Conservation (phyloP, 306 rosid genomes). For the Prunus davidiana region DNA sequence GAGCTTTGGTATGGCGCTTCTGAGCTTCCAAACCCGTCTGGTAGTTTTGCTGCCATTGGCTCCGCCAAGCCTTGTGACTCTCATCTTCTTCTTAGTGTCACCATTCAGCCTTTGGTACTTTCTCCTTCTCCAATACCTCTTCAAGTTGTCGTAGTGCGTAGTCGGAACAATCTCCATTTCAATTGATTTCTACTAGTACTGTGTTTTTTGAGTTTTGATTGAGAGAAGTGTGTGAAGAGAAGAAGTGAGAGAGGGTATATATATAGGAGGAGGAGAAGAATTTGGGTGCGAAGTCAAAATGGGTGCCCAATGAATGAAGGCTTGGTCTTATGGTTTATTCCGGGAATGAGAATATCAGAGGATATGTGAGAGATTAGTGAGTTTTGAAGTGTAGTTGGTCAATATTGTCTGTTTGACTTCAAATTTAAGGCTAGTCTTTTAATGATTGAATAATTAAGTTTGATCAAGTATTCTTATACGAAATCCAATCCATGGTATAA, state of each 20-base stretch:
- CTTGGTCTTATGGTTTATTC: neutral
- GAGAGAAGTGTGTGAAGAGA: neutral
- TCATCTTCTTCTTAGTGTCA: slow-evolving; percentile 26
- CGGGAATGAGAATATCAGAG: neutral
- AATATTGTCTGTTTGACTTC: slow-evolving; percentile 1
- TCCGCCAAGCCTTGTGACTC: slow-evolving; percentile 17
- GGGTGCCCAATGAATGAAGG: neutral
- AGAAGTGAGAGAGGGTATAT: neutral
- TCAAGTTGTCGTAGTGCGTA: slow-evolving; percentile 20
- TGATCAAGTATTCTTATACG: neutral
- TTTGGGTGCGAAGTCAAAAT: neutral
- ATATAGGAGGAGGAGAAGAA: neutral
- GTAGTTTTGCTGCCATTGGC: neutral
- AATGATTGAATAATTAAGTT: neutral
- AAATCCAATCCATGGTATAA: neutral
- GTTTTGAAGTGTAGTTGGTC: neutral
- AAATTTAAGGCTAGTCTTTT: neutral
- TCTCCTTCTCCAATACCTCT: slow-evolving; percentile 40
- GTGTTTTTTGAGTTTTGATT: neutral
- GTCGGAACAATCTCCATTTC: slow-evolving; percentile 26
- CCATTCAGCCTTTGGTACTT: slow-evolving; percentile 34
- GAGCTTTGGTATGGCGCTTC: slow-evolving; percentile 8
- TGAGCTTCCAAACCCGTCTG: slow-evolving; percentile 16
- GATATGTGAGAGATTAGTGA: neutral
- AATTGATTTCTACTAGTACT: neutral